These are phyloP conservation scores for Lasiodiplodia gonubiensis DNA, from an alignment of 2,329 filamentous ascomycete species.

Conservation along the genomic window DNA sequence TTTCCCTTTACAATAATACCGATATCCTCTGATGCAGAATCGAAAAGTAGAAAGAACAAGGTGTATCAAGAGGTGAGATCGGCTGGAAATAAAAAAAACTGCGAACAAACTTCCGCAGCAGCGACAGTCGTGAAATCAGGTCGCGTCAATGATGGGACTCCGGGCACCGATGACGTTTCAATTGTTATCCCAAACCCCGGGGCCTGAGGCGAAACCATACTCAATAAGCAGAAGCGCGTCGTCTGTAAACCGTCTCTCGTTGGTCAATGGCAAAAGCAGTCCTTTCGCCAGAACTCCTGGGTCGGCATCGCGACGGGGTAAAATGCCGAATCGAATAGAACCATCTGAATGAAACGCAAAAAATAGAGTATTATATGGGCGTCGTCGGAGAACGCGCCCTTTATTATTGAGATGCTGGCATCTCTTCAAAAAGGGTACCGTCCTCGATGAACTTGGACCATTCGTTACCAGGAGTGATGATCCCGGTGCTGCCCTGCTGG, in stretches of 20 bases:
- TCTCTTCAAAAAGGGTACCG: conserved; percentile 31
- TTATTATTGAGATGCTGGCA: conserved; percentile 25
- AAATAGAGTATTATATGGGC: not conserved
- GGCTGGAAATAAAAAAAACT: not conserved
- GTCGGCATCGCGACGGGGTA: not conserved
- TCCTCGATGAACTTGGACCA: conserved; percentile 40
- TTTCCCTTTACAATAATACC: not conserved
- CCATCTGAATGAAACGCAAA: not conserved
- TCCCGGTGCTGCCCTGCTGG: conserved; percentile 34
- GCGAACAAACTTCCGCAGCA: not conserved
- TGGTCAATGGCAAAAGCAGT: not conserved
- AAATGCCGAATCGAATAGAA: not conserved
- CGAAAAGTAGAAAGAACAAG: not conserved
- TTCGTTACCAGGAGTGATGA: conserved; percentile 35
- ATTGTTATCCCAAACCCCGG: not conserved
- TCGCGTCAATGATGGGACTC: not conserved
- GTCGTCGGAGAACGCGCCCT: not conserved
- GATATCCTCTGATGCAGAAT: conserved; percentile 5
- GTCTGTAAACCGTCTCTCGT: not conserved
- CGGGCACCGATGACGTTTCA: not conserved
- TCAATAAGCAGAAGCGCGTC: not conserved
- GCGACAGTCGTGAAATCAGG: not conserved
- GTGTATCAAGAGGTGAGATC: conserved; percentile 19
- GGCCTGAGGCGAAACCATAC: not conserved
- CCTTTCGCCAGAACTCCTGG: not conserved